Evolutionary conservation across 257 asterid genomes (phyloP).

Genomic region (Nicotiana obtusifolia): DNA sequence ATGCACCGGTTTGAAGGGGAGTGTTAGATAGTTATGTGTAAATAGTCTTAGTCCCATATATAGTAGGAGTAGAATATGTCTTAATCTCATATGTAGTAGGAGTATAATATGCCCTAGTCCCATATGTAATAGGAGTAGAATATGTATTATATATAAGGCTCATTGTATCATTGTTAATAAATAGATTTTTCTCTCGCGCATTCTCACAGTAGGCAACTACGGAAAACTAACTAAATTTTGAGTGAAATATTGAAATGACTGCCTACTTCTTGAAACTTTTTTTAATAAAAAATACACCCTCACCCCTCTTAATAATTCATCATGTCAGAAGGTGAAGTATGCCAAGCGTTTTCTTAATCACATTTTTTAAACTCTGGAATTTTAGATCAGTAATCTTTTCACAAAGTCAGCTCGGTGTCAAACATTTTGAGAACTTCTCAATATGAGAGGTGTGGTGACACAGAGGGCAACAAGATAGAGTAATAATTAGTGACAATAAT

Average conservation of each 20-base stretch:
- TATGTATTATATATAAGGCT: too few species aligned
- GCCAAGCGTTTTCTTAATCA: neutral
- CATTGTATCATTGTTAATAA: too few species aligned
- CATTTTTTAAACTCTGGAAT: neutral
- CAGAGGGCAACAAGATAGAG: neutral
- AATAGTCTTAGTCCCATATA: too few species aligned
- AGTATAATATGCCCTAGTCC: too few species aligned
- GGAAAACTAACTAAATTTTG: neutral
- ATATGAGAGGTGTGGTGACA: neutral
- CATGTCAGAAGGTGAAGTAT: neutral
- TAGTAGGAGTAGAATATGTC: too few species aligned
- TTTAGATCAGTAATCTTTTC: neutral
- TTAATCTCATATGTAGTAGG: too few species aligned
- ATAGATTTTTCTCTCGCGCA: too few species aligned
- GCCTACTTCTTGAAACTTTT: neutral
- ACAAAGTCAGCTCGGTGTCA: neutral
- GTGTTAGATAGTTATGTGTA: too few species aligned
- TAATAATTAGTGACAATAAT: neutral
- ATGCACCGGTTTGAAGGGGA: too few species aligned
- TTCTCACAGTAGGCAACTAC: neutral
- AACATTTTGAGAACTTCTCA: conserved; percentile 1
- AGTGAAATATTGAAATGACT: neutral
- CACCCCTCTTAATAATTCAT: neutral
- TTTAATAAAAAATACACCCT: neutral
- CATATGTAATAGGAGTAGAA: too few species aligned